phyloP scores from a whole-genome alignment of 768 basidiomycete genomes.

The Harrya chromipes region DNA sequence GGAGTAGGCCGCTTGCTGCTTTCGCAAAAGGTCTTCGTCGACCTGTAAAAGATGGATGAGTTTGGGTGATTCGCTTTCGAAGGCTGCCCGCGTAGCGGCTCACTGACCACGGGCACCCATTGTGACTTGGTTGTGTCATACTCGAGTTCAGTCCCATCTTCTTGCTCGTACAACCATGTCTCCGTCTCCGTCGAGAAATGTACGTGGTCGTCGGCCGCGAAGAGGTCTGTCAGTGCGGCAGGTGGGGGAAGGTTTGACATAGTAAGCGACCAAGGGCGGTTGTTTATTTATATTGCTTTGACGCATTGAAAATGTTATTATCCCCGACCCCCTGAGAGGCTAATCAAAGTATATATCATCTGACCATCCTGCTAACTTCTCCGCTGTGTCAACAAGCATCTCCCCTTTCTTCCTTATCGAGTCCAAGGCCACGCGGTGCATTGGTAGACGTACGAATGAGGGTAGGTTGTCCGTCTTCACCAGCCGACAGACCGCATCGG shows the following conservation, averaged over 20 bases:
- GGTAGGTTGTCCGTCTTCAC: slow-evolving; percentile 15
- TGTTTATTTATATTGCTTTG: slow-evolving; percentile 46
- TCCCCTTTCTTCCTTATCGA: slow-evolving; percentile 21
- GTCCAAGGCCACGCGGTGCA: slow-evolving; percentile 23
- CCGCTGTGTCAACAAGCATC: slow-evolving; percentile 19
- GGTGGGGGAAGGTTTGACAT: slow-evolving; percentile 41
- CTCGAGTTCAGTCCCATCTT: slow-evolving; percentile 88
- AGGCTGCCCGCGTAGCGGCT: not conserved
- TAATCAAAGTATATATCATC: slow-evolving; percentile 23
- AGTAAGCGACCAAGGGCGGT: slow-evolving; percentile 6
- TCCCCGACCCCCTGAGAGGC: not conserved
- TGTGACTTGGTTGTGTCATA: slow-evolving; percentile 71
- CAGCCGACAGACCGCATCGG: slow-evolving; percentile 16
- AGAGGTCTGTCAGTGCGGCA: slow-evolving; percentile 51
- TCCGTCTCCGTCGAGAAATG: slow-evolving; percentile 72
- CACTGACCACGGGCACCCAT: slow-evolving; percentile 84
- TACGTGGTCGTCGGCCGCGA: slow-evolving; percentile 77
- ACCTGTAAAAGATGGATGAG: slow-evolving; percentile 46
- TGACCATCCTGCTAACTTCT: slow-evolving; percentile 20
- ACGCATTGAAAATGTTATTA: no score
- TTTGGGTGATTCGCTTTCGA: not conserved
- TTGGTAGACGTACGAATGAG: slow-evolving; percentile 18
- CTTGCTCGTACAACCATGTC: slow-evolving; percentile 88
- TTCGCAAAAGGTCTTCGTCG: slow-evolving; percentile 80
- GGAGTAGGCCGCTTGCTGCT: slow-evolving; percentile 95